phyloP scores from a whole-genome alignment of 2,329 filamentous ascomycete species.

The Colletotrichum scovillei region DNA sequence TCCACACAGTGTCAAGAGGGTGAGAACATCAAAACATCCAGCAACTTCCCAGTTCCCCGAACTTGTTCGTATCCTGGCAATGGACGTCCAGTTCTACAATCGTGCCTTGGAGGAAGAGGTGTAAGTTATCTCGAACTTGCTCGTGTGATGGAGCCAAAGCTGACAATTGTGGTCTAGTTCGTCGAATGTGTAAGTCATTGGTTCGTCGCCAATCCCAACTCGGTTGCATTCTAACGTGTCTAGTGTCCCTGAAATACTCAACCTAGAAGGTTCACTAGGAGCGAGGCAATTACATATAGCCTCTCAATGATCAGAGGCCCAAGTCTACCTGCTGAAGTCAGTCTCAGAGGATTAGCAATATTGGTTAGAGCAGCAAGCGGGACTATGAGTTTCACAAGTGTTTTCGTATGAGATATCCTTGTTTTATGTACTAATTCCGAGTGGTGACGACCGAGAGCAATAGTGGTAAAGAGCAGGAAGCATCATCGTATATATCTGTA shows the following conservation, averaged over 20 bases:
- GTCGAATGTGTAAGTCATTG: neutral
- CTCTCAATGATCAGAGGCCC: neutral
- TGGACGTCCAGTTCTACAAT: neutral
- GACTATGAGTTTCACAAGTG: neutral
- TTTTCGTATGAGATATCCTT: neutral
- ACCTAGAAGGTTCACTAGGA: neutral
- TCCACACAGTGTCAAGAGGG: neutral
- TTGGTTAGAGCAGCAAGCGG: neutral
- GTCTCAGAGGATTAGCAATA: neutral
- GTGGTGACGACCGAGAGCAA: neutral
- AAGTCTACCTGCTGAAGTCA: neutral
- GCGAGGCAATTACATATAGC: neutral
- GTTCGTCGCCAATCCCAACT: too few relatives aligned
- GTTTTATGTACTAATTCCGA: neutral
- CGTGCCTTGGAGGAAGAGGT: neutral
- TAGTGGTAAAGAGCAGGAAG: neutral
- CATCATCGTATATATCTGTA: neutral
- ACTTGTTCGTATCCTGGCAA: neutral
- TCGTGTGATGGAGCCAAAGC: neutral
- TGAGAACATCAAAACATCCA: neutral
- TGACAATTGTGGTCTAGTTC: neutral
- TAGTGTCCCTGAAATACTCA: neutral
- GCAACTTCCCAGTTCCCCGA: neutral
- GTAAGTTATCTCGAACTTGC: neutral
- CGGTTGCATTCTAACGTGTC: neutral